These are phyloP conservation scores for Selaginella tamariscina DNA, from an alignment of 75 land plant species.

Conservation along the genomic window DNA sequence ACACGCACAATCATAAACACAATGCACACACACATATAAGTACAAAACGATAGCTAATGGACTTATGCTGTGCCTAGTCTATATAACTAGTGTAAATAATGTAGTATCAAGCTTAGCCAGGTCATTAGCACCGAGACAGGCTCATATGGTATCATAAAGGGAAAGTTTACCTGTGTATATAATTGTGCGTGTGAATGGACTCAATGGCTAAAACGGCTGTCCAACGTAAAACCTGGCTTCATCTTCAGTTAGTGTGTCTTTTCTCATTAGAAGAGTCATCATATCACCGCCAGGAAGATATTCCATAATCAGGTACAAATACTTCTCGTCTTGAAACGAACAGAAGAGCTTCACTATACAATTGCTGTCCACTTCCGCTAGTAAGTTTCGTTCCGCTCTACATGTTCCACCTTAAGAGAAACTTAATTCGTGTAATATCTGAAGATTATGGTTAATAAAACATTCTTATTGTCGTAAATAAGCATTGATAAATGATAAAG, in stretches of 20 bases:
- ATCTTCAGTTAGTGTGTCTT: slow-evolving; percentile 12
- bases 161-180: slow-evolving; percentile 1
- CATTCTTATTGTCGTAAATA: too few species aligned
- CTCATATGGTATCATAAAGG: neutral
- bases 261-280: slow-evolving; percentile 7
- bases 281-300: slow-evolving; percentile 14
- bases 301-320: slow-evolving; percentile 11
- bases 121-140: neutral
- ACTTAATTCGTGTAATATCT: too few species aligned
- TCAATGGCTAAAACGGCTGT: slow-evolving; percentile 7
- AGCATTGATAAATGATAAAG: too few species aligned
- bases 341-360: slow-evolving; percentile 7
- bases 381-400: slow-evolving; percentile 7
- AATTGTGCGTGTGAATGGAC: slow-evolving; percentile 10
- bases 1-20: neutral
- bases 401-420: slow-evolving; percentile 9
- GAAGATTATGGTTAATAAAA: too few species aligned
- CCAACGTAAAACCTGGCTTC: slow-evolving; percentile 6
- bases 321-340: slow-evolving; percentile 6
- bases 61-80: too few species aligned
- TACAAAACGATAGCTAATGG: too few species aligned
- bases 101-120: too few species aligned
- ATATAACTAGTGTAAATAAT: too few species aligned
- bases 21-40: neutral
- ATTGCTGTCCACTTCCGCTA: slow-evolving; percentile 5